phyloP scores from a whole-genome alignment of 306 rosid species.

The Lathyrus aphaca region DNA sequence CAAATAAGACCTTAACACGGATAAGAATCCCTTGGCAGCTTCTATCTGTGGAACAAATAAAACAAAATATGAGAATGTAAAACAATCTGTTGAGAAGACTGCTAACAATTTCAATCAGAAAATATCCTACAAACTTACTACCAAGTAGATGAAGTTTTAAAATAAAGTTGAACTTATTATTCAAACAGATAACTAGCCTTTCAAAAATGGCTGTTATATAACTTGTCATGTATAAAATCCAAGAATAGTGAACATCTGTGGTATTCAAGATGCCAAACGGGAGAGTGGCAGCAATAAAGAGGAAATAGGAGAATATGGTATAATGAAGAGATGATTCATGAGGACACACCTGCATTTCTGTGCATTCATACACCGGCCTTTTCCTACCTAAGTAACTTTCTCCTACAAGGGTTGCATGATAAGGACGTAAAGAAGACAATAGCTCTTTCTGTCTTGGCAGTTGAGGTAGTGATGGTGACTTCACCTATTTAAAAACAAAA shows the following conservation, averaged over 20 bases:
- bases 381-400: constrained; percentile 92
- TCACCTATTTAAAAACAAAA: constrained; percentile 61
- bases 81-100: not conserved
- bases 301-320: not conserved
- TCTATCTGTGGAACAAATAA: constrained; percentile 55
- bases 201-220: constrained; percentile 5
- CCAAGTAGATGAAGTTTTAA: constrained; percentile 9
- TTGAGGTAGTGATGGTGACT: constrained; percentile 78
- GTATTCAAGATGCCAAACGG: not conserved
- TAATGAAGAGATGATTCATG: constrained; percentile 17
- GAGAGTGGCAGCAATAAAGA: not conserved
- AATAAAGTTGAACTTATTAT: constrained; percentile 1
- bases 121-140: constrained; percentile 21
- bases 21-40: constrained; percentile 85
- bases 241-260: not conserved
- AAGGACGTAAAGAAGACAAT: constrained; percentile 70
- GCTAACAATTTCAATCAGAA: constrained; percentile 21
- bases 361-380: constrained; percentile 86
- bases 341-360: constrained; percentile 80
- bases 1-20: constrained; percentile 77
- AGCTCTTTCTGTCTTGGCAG: constrained; percentile 80
- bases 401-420: constrained; percentile 87
- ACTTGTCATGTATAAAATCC: not conserved
- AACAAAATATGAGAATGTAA: constrained; percentile 12
- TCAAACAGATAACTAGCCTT: constrained; percentile 2